Percentiles rank a stretch among this genome's conserved stretches.
Conservation (phyloP, 257 asterid genomes). For the Solanum dulcamara region DNA sequence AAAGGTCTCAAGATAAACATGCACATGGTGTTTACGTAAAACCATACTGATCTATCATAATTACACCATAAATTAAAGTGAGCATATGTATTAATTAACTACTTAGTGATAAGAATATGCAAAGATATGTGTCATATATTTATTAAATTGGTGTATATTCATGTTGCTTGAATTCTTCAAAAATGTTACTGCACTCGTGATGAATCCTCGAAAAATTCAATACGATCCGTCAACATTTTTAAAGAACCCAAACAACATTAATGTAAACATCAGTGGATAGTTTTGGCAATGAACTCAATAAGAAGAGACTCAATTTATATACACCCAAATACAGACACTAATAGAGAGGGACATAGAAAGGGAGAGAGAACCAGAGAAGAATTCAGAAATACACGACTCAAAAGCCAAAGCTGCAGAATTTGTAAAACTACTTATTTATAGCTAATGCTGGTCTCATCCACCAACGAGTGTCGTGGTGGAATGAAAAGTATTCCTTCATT, state of each 20-base stretch:
- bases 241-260: no score
- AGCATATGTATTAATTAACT: no score
- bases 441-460: not conserved
- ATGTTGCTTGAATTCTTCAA: no score
- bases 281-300: not conserved
- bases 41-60: not conserved
- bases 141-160: no score
- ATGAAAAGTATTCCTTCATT: not conserved
- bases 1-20: not conserved
- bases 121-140: no score
- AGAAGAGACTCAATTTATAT: not conserved
- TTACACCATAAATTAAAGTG: not conserved
- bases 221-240: no score
- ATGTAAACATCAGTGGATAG: no score
- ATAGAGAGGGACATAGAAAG: not conserved
- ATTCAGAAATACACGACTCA: not conserved
- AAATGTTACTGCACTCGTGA: no score
- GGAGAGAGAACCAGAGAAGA: not conserved
- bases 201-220: no score
- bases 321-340: not conserved
- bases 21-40: not conserved
- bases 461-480: not conserved
- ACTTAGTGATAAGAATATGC: not conserved
- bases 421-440: not conserved
- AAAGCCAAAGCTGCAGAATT: not conserved